These are phyloP conservation scores for Eutrema yunnanense DNA, from an alignment of 345 rosid species.

Conservation along the genomic window DNA sequence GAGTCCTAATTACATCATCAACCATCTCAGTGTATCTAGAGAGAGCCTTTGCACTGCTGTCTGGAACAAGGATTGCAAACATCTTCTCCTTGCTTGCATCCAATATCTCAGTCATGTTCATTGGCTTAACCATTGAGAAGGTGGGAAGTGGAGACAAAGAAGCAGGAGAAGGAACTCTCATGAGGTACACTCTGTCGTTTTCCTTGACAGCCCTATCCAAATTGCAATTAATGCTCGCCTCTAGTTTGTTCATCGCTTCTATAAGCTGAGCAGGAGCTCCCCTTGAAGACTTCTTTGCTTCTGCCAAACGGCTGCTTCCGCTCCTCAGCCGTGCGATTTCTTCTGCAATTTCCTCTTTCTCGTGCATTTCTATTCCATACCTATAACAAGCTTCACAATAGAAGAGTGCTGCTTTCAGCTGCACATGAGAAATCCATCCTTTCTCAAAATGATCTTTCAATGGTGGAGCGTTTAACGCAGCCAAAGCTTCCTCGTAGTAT, in stretches of 20 bases:
- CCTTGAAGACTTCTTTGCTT: slow-evolving; percentile 71
- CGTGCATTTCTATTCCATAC: slow-evolving; percentile 79
- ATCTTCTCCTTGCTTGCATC: slow-evolving; percentile 98
- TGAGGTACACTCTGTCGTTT: slow-evolving; percentile 96
- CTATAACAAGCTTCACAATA: slow-evolving; percentile 89
- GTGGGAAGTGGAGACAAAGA: slow-evolving; percentile 73
- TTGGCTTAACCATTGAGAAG: slow-evolving; percentile 89
- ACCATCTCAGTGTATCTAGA: slow-evolving; percentile 99
- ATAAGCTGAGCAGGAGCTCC: slow-evolving; percentile 85
- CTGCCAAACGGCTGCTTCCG: slow-evolving; percentile 61
- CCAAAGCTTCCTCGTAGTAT: slow-evolving; percentile 91
- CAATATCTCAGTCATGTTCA: slow-evolving; percentile 75
- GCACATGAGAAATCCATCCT: slow-evolving; percentile 91
- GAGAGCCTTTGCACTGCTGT: slow-evolving; percentile 94
- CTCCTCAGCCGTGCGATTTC: slow-evolving; percentile 86
- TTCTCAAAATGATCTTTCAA: slow-evolving; percentile 93
- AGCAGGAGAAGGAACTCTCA: slow-evolving; percentile 91
- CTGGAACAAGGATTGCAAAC: slow-evolving; percentile 93
- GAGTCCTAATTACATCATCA: slow-evolving; percentile 84
- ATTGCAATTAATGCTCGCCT: slow-evolving; percentile 63
- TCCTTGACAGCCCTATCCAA: slow-evolving; percentile 94
- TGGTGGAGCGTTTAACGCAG: slow-evolving; percentile 58
- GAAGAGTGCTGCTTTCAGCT: slow-evolving; percentile 78
- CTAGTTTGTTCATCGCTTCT: slow-evolving; percentile 77
- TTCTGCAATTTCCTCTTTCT: slow-evolving; percentile 92